Conservation (phyloP, 306 rosid species). For the Cicer cuneatum region DNA sequence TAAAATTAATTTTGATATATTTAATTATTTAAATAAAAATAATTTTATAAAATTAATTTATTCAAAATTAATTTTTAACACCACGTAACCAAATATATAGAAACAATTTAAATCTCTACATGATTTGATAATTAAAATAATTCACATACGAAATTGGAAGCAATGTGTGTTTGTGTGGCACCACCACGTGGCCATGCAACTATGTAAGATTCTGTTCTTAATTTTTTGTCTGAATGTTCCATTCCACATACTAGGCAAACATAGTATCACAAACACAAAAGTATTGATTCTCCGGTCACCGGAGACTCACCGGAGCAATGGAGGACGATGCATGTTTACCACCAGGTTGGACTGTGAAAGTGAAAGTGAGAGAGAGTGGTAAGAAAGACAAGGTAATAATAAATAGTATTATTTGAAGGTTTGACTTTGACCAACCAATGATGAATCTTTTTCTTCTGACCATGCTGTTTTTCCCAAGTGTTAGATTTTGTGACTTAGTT, state of each 20-base stretch:
- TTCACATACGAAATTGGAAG: background rate
- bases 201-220: background rate
- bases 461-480: slow-evolving; percentile 13
- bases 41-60: too few species aligned
- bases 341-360: slow-evolving; percentile 71
- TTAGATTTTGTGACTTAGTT: slow-evolving; percentile 45
- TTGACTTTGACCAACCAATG: slow-evolving; percentile 13
- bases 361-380: slow-evolving; percentile 65
- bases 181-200: slow-evolving; percentile 19
- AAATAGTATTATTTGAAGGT: background rate
- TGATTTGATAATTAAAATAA: too few species aligned
- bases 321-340: slow-evolving; percentile 63
- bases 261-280: background rate
- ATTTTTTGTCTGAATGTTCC: background rate
- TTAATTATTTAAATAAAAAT: too few species aligned
- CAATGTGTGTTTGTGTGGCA: background rate
- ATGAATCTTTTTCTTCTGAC: background rate
- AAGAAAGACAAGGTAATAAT: slow-evolving; percentile 70
- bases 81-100: too few species aligned
- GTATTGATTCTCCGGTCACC: slow-evolving; percentile 14
- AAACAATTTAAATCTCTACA: too few species aligned
- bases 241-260: background rate
- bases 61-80: too few species aligned
- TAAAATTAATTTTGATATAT: too few species aligned
- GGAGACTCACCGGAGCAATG: slow-evolving; percentile 53